Evolutionary conservation across 441 rosid species (phyloP).

Genomic region (Rhodomyrtus psidioides): DNA sequence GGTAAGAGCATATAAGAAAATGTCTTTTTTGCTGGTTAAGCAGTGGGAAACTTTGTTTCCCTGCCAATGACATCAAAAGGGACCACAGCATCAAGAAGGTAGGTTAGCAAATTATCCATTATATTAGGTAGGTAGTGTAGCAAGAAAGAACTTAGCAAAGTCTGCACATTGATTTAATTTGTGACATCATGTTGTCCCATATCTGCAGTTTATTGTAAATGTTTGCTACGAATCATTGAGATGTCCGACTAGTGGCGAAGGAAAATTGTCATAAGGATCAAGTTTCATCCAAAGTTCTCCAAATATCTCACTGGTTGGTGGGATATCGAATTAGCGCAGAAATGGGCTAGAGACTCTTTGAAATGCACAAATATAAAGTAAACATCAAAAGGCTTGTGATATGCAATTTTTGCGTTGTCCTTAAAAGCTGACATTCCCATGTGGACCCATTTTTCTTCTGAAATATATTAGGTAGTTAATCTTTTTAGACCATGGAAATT

Average conservation of each 20-base stretch:
- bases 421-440: not conserved
- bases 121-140: not conserved
- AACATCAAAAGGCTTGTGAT: not conserved
- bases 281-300: not conserved
- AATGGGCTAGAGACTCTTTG: not conserved
- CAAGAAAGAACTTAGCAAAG: not conserved
- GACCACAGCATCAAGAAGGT: not conserved
- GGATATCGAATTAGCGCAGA: not conserved
- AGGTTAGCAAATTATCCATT: not conserved
- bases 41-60: not conserved
- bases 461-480: not conserved
- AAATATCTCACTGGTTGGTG: not conserved
- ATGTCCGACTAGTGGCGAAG: not conserved
- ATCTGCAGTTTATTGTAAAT: not conserved
- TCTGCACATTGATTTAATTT: not conserved
- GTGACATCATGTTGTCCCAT: not conserved
- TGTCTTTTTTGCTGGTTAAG: not conserved
- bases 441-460: not conserved
- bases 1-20: not conserved
- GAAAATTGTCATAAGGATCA: not conserved
- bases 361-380: not conserved
- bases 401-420: not conserved
- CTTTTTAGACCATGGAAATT: not conserved
- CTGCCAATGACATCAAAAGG: not conserved
- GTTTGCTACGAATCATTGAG: not conserved